Evolutionary conservation across 2,329 filamentous ascomycete genomes (phyloP), one percentile per base, ranked within the genome.

Genomic region (Metarhizium album): DNA sequence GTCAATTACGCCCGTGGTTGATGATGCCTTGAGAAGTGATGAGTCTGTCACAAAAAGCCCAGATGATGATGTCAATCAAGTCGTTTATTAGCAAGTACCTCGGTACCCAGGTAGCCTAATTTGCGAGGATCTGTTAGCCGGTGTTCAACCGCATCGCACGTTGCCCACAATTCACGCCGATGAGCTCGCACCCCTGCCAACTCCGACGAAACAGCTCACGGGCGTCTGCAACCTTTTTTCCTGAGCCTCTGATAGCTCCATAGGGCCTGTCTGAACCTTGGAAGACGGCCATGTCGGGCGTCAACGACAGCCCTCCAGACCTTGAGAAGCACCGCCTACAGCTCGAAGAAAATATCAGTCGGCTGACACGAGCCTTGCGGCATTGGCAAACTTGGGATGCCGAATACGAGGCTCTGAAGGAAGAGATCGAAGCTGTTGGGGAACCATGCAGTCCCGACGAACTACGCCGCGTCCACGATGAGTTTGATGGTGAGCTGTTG

Each of bases 331-430:
- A 91, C 62, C 80, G 87, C 16, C 72, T 78, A 57, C 76, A 83
- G 54, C 82, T 97, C 7, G 87, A 95, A 66, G 78, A 82, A 37
- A 89, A 84, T 56, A 78, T 95, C 45, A 55, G 57, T 27, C 60
- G 88, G 64, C 78, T 97, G 20, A 80, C 80, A 50, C 81, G 85
- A 60, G 83, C 86, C 6, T 75, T 97, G 49, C 82, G 83, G 55
- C 85, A 95, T 70, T 98, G 91, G 91, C 86, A 87, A 56, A 84
- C 83, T 50, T 94, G 87, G 80, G 90, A 95, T 64, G 82, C 86
- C 46, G 91, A 97, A 65, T 97, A 97, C 67, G 88, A 95, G 63
- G 81, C 84, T 23, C 75, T 97, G 54, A 90, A 87, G 64, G 88
- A 94, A 64, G 88, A 94, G 60, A 78, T 97, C 29, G 69, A 80